Conservation (phyloP, 495 filamentous ascomycete genomes). For the Astrothelium subdiscretum region DNA sequence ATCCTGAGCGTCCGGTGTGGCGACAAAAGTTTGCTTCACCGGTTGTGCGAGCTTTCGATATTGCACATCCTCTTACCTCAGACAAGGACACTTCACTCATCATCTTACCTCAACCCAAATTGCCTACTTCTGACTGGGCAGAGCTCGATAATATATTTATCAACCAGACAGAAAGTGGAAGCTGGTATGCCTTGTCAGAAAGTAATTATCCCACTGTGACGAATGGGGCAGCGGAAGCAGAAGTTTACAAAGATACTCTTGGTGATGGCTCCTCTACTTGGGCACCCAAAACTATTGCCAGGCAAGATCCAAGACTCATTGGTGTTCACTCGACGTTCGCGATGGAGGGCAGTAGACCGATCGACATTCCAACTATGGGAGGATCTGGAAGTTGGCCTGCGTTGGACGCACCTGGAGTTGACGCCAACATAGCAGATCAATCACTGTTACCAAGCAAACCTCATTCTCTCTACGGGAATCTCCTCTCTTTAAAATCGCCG, state of each 20-base stretch:
- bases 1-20: slow-evolving; percentile 29
- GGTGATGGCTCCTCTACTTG: background rate
- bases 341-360: background rate
- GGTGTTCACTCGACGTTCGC: slow-evolving; percentile 3
- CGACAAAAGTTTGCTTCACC: slow-evolving; percentile 65
- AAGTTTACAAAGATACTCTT: slow-evolving; percentile 39
- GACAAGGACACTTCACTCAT: slow-evolving; percentile 54
- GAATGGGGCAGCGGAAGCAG: slow-evolving; percentile 52
- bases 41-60: slow-evolving; percentile 83
- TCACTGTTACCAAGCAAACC: background rate
- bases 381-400: background rate
- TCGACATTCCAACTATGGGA: background rate
- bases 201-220: slow-evolving; percentile 72
- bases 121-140: slow-evolving; percentile 47
- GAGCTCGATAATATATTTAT: slow-evolving; percentile 65
- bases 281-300: background rate
- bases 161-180: slow-evolving; percentile 70
- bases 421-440: background rate
- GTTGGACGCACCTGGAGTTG: background rate
- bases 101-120: slow-evolving; percentile 72
- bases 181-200: slow-evolving; percentile 93
- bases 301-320: background rate
- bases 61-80: slow-evolving; percentile 50
- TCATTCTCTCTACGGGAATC: background rate
- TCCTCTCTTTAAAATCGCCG: background rate